Evolutionary conservation across 306 rosid genomes (phyloP), one percentile per base, ranked within the genome.

Genomic region (Alnus glutinosa): DNA sequence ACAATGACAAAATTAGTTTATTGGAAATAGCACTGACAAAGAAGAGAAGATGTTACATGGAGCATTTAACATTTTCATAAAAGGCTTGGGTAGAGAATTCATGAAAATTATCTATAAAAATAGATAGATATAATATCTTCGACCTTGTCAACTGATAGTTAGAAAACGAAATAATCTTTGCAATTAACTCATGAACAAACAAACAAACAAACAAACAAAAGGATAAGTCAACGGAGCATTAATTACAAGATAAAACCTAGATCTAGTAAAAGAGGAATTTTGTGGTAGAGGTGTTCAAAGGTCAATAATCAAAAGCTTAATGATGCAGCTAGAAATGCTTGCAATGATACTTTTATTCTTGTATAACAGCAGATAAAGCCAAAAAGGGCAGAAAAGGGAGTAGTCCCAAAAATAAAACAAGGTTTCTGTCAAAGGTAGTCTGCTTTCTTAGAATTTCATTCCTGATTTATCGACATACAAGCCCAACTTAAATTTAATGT

Each of bases 1-100:
- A 48, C 13, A 73, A 78, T 37, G 66, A 73, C 62, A 49, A 34
- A 46, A 66, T 71, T 28, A 62, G 23, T 47, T 11, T n/a, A 42
- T 15, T 58, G 71, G 55, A 75, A 9, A 63, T 61, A 51, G 23
- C n/a, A 42, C 7, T 4, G 14, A 39, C 4, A 42, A 67, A 3
- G 2, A 67, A 36, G 2, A 7, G 42, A 67, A 8, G 51, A 34
- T 39, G 49, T 34, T 30, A 63, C 32, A 12, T 2, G 4, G 37
- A 54, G 37, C 69, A 12, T 1, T 1, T 30, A 34, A 34, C 42
- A 63, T 63, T n/a, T 15, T 57, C n/a, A 52, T 52, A 52, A 52
- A 42, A 28, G 66, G 66, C 16, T 9, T 59, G 66, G 66, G 66
- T 28, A 28, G 66, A 37, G 66, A 9, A 23, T 23, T 23, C 28